Conservation (phyloP, 176 grass and related monocot species). For the Carex scoparia region DNA sequence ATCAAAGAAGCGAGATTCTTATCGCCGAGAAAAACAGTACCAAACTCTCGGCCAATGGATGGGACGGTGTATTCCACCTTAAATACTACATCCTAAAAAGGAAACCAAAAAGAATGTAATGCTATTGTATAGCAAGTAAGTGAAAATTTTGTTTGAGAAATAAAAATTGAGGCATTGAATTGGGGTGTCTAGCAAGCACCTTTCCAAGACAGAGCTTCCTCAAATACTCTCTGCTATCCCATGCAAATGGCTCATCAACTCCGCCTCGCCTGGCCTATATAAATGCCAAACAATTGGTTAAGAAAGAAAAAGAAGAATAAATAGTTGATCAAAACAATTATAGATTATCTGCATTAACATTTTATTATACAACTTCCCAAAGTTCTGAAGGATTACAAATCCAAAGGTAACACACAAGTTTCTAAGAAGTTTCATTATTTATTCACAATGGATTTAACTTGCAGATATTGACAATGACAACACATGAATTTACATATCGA, state of each 20-base stretch:
- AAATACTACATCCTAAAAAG: conserved; percentile 76
- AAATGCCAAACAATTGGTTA: not conserved
- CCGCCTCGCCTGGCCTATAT: conserved; percentile 75
- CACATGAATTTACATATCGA: not conserved
- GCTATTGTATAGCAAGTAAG: not conserved
- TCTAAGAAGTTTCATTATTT: not conserved
- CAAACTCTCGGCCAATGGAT: conserved; percentile 85
- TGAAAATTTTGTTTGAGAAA: not conserved
- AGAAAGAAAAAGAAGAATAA: conserved; percentile 14
- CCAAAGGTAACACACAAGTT: not conserved
- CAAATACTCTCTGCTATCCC: conserved; percentile 85
- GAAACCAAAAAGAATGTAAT: conserved; percentile 14
- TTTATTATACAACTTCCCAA: not conserved
- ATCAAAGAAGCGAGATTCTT: conserved; percentile 74
- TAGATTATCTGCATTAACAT: not conserved
- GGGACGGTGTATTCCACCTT: conserved; percentile 85
- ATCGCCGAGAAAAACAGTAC: conserved; percentile 81
- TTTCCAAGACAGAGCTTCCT: conserved; percentile 87
- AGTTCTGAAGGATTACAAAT: not conserved
- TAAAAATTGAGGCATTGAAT: not conserved
- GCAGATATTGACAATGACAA: not conserved
- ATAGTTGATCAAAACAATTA: conserved; percentile 15
- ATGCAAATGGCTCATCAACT: conserved; percentile 95
- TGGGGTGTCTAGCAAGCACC: conserved; percentile 33
- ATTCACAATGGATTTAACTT: not conserved